Evolutionary conservation across 176 grass and related monocot species (phyloP).

Genomic region (Guadua angustifolia): DNA sequence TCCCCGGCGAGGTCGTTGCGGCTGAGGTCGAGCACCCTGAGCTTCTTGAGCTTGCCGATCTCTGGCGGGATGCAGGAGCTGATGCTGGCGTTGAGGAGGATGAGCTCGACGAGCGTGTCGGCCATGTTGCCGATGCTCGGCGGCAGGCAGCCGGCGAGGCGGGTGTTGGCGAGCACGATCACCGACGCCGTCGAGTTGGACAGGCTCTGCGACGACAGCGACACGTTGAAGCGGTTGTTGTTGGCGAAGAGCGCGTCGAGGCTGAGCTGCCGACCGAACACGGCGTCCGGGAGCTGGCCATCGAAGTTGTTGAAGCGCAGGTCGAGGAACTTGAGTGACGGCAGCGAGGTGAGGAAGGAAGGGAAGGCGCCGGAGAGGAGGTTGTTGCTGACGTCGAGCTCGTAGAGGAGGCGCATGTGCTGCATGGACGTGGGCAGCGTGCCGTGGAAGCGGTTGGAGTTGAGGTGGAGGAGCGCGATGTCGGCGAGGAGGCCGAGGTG

Average conservation of each 20-base stretch:
- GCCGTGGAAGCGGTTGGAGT: conserved; percentile 73
- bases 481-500: conserved; percentile 75
- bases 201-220: conserved; percentile 58
- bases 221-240: conserved; percentile 75
- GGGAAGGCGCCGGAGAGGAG: conserved; percentile 69
- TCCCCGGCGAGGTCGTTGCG: conserved; percentile 70
- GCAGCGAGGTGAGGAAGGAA: conserved; percentile 59
- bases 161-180: conserved; percentile 85
- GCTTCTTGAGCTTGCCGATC: conserved; percentile 74
- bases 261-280: conserved; percentile 62
- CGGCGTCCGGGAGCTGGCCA: conserved; percentile 57
- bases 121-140: conserved; percentile 63
- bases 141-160: conserved; percentile 71
- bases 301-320: conserved; percentile 75
- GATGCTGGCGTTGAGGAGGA: conserved; percentile 80
- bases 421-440: conserved; percentile 55
- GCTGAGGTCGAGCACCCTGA: conserved; percentile 87
- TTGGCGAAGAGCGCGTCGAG: conserved; percentile 87
- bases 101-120: conserved; percentile 72
- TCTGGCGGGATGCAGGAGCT: conserved; percentile 79
- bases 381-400: conserved; percentile 89
- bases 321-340: conserved; percentile 75
- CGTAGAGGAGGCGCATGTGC: conserved; percentile 71
- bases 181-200: conserved; percentile 79
- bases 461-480: conserved; percentile 75